Base-by-base conservation (phyloP, 208 protist genomes). In the Giardia muris region DNA sequence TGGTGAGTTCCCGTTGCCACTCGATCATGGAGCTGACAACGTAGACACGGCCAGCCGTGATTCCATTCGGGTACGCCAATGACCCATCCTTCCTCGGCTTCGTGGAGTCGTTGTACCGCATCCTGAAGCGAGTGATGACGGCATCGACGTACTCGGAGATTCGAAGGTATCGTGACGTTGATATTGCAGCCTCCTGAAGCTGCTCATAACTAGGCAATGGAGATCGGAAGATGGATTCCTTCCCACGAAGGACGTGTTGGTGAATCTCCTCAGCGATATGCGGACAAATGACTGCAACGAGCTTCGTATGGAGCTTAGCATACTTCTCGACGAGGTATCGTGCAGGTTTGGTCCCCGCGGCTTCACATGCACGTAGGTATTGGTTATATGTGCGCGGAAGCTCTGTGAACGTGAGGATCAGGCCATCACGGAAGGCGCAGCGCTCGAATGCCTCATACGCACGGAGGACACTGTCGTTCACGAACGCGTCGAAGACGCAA, bases 201-300 rank as follows among this genome's bases (percentile, higher is more conserved):
- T 44, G 19, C 19, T 90, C 87, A 43, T 90, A 47, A 90, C 2
- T 45, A 46, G 4, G 19, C 3, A 89, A 43, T 4, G 86, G 10
- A 3, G n/a, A 44, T 48, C 45, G n/a, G 43, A 90, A 47, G 1
- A 90, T 90, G n/a, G 87, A 47, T 2, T 90, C n/a, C 10, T 0
- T n/a, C 2, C 4, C 30, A 2, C 44, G 4, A 47, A 90, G 87
- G 1, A 47, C 10, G 2, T 22, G 4, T 2, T 44, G 2, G 43
- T 47, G 43, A 10, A 90, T 44, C 48, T 90, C 87, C 48, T 90
- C 87, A 47, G 87, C 87, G n/a, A 47, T 90, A 47, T 90, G 87
- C 2, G 87, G 87, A 19, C 2, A 47, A 43, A 90, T 47, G n/a
- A 47, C 43, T 1, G 87, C 2, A 4, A 90, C 43, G 2, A 90